Percentiles rank a stretch among this genome's conserved stretches.
phyloP scores from a whole-genome alignment of 805 yeast species.

The Scheffersomyces stipitis region DNA sequence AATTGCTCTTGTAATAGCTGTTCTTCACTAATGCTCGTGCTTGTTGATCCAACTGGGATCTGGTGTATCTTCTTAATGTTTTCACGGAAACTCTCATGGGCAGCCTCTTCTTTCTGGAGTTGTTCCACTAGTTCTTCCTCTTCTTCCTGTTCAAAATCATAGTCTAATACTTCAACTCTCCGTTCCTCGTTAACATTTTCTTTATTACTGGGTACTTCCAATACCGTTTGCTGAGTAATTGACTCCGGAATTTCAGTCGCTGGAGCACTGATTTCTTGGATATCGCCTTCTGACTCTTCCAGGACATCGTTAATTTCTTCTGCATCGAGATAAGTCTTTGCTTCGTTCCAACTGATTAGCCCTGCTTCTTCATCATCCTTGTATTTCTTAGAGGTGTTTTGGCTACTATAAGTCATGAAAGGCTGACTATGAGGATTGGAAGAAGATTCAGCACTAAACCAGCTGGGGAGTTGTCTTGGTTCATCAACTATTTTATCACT shows the following conservation, averaged over 20 bases:
- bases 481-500: conserved; percentile 2
- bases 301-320: conserved; percentile 4
- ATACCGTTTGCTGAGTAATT: background rate
- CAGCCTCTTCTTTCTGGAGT: conserved; percentile 67
- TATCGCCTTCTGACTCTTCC: conserved; percentile 5
- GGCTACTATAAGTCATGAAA: conserved; percentile 1
- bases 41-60: conserved; percentile 15
- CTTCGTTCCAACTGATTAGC: conserved; percentile 51
- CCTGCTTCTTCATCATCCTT: conserved; percentile 49
- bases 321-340: conserved; percentile 27
- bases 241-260: background rate
- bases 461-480: conserved; percentile 22
- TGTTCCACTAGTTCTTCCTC: conserved; percentile 66
- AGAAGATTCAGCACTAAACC: conserved; percentile 24
- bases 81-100: conserved; percentile 61
- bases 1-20: conserved; percentile 58
- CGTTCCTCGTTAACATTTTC: conserved; percentile 2
- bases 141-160: conserved; percentile 75
- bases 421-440: background rate
- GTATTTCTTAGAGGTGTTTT: conserved; percentile 1
- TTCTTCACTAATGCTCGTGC: conserved; percentile 46
- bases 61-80: conserved; percentile 21
- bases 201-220: background rate
- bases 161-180: conserved; percentile 42
- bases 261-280: conserved; percentile 1